Evolutionary conservation across 345 rosid genomes (phyloP), one percentile per base, ranked within the genome.

Genomic region (Isatis tinctoria): DNA sequence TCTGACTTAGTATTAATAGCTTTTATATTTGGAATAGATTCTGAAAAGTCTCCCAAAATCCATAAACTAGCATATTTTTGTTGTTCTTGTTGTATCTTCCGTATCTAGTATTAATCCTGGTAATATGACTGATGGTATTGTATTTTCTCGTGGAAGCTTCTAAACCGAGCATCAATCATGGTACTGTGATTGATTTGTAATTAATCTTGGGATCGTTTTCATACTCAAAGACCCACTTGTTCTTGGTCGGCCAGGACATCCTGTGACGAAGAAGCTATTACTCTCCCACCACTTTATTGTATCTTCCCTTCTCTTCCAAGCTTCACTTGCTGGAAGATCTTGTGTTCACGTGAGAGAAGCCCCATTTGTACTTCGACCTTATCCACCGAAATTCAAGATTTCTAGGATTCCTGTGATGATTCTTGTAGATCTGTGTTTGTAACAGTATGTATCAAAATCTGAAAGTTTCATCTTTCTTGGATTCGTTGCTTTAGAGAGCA

Each of bases 191-290:
- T 43, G 43, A 8, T n/a, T 44, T 53, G 64, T 41, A 40, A 41
- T 10, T 36, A 17, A 16, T 71, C 18, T 22, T 49, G 10, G 33
- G 41, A 32, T 51, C 30, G 41, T 26, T 62, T 20, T 49, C 28
- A 51, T 24, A 49, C 11, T 49, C 30, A n/a, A 49, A 49, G 60
- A 27, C 60, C 52, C n/a, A 24, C 12, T 51, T 72, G 69, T 51
- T 62, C 24, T 30, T 49, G 76, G 3, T 41, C 47, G 56, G 52
- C 20, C 56, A n/a, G 27, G 35, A 41, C 9, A 65, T 35, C n/a
- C 36, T 73, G 48, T 73, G 58, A 56, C 8, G 77, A 56, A 65
- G 51, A 65, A 57, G 72, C 10, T 66, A 58, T 39, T 66, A 26
- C 66, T 57, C 1, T 13, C 52, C 43, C 13, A 58, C 52, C 41